Evolutionary conservation across 2,329 filamentous ascomycete genomes (phyloP).

Genomic region (Fusarium proliferatum): DNA sequence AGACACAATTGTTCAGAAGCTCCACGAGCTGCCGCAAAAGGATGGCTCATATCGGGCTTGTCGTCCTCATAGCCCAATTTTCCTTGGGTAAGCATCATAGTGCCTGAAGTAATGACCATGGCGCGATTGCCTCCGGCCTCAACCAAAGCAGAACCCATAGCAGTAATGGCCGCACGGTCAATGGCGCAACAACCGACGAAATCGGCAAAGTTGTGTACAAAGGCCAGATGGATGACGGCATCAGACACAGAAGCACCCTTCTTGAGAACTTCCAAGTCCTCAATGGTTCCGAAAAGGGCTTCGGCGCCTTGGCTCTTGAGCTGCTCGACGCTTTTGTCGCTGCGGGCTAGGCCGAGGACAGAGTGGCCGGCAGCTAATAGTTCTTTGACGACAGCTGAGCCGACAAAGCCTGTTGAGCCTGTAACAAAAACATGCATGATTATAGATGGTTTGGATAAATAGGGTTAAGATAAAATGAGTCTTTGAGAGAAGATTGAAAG

Average conservation of each 20-base stretch:
- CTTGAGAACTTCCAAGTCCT: not conserved
- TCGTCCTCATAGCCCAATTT: not conserved
- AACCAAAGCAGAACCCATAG: not conserved
- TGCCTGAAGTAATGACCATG: not conserved
- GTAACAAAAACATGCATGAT: not conserved
- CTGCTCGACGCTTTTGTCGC: not conserved
- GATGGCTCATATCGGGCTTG: not conserved
- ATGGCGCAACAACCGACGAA: not conserved
- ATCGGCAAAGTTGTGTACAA: not conserved
- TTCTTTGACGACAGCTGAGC: not conserved
- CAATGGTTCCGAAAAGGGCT: not conserved
- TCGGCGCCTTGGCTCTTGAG: not conserved
- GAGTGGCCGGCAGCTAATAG: not conserved
- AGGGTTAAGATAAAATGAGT: rapidly evolving
- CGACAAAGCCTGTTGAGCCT: not conserved
- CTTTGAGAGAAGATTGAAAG: not conserved
- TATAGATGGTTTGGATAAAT: rapidly evolving
- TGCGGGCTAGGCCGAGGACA: not conserved
- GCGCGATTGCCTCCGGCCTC: not conserved
- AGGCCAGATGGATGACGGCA: not conserved
- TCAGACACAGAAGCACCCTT: not conserved
- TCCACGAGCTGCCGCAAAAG: not conserved
- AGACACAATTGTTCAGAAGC: not conserved
- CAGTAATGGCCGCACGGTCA: not conserved
- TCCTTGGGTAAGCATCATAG: not conserved